phyloP scores from a whole-genome alignment of 2,329 filamentous ascomycete species.

The Raffaelea albimanens region DNA sequence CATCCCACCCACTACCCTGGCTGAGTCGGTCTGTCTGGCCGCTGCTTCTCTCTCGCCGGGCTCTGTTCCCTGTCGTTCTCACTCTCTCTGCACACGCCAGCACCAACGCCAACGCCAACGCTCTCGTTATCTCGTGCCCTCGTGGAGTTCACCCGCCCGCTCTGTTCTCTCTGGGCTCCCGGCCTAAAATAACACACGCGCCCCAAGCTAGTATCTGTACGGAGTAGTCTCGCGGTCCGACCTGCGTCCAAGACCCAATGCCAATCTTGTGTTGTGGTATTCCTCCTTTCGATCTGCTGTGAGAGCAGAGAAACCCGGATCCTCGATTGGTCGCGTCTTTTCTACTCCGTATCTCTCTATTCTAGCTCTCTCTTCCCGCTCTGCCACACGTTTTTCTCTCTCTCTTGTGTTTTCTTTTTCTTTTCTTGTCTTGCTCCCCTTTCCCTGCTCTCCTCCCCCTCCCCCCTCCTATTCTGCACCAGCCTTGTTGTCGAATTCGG shows the following conservation, averaged over 20 bases:
- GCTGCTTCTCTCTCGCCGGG: too few species aligned
- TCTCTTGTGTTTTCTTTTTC: slow-evolving; percentile 1
- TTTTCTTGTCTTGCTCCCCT: slow-evolving; percentile 1
- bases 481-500: neutral
- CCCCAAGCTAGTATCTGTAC: neutral
- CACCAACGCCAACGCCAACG: too few species aligned
- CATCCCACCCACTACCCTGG: neutral
- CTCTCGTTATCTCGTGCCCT: too few species aligned
- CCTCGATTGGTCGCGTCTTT: neutral
- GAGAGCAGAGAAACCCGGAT: neutral
- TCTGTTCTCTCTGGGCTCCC: neutral
- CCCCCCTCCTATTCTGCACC: neutral
- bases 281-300: neutral
- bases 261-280: neutral
- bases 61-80: too few species aligned
- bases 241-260: neutral
- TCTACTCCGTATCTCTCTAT: neutral
- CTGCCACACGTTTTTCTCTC: neutral
- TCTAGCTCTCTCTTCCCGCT: neutral
- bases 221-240: neutral
- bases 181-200: neutral
- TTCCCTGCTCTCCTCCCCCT: neutral
- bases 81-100: too few species aligned
- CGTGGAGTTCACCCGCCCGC: neutral
- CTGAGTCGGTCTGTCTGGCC: too few species aligned